Percentiles rank a stretch among this genome's conserved stretches.
Conservation (phyloP, 169 alveolate species). For the Plasmodium sp. region DNA sequence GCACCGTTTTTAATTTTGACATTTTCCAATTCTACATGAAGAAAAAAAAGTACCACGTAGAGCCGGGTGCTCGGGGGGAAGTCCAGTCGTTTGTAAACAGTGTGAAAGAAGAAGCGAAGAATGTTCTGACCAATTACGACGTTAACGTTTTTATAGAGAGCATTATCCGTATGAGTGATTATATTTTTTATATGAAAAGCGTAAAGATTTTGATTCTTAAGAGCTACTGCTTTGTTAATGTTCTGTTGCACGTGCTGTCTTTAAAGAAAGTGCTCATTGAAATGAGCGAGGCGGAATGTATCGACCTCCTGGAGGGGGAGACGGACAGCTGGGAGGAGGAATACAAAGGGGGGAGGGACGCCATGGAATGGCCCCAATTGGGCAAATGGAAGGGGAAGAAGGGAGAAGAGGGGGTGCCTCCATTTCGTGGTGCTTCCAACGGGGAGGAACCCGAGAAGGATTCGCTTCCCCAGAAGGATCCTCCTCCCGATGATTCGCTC, state of each 20-base stretch:
- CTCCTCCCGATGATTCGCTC: too few relatives aligned
- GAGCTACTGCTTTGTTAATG: conserved; percentile 47
- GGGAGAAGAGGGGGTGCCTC: background rate
- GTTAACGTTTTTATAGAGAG: conserved; percentile 16
- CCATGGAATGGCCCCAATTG: background rate
- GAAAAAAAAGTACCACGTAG: conserved; percentile 19
- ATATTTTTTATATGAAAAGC: conserved; percentile 6
- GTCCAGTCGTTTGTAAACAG: background rate
- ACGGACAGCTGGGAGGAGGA: background rate
- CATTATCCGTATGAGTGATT: conserved; percentile 25
- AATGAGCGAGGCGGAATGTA: conserved; percentile 6
- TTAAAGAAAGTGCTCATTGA: conserved; percentile 1
- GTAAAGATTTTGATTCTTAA: conserved; percentile 20
- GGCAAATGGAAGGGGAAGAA: background rate
- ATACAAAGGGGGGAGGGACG: background rate
- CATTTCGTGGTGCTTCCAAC: background rate
- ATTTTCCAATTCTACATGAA: conserved; percentile 35
- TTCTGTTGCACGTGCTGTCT: conserved; percentile 13
- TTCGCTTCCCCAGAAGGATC: background rate
- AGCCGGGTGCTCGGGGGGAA: background rate
- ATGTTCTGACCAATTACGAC: conserved; percentile 19
- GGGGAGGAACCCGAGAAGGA: background rate
- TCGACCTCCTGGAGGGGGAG: background rate
- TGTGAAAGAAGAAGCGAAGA: conserved; percentile 11
- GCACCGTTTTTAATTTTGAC: conserved; percentile 9